Percentiles rank a stretch among this genome's conserved stretches.
These are phyloP conservation scores for Hygrophoropsis aurantiaca DNA, from an alignment of 768 basidiomycete species.

Conservation along the genomic window DNA sequence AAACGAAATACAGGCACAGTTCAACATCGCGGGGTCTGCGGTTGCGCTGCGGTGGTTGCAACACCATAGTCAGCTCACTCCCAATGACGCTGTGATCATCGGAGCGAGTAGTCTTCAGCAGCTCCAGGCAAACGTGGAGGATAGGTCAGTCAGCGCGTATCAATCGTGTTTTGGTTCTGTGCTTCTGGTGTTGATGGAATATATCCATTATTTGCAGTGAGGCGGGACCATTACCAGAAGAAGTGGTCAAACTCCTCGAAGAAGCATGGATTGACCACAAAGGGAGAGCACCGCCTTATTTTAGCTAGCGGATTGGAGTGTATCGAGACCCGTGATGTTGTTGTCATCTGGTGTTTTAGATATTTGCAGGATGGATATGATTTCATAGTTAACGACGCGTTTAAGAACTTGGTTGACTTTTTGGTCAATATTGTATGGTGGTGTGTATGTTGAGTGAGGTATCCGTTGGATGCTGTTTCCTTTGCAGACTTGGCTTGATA, in stretches of 20 bases:
- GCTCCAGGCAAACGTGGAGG: slow-evolving; percentile 26
- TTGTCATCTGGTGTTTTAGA: slow-evolving; percentile 3
- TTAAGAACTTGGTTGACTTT: slow-evolving; percentile 1
- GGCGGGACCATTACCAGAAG: background rate
- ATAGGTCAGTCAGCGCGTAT: background rate
- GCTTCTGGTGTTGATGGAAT: too few relatives aligned
- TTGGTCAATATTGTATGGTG: slow-evolving; percentile 6
- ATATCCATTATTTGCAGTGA: slow-evolving; percentile 1
- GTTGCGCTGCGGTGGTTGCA: slow-evolving; percentile 47
- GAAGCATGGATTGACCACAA: slow-evolving; percentile 2
- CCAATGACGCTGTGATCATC: slow-evolving; percentile 42
- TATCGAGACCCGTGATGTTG: slow-evolving; percentile 6
- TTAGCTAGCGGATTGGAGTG: background rate
- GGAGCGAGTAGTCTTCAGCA: slow-evolving; percentile 43
- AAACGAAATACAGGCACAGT: slow-evolving; percentile 5
- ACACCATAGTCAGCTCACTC: slow-evolving; percentile 42
- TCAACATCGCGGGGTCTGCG: slow-evolving; percentile 40
- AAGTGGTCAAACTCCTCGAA: slow-evolving; percentile 2
- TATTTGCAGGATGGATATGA: background rate
- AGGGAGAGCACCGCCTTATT: background rate
- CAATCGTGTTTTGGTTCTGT: background rate
- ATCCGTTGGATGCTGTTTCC: too few relatives aligned
- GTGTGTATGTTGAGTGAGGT: too few relatives aligned
- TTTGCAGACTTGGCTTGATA: too few relatives aligned
- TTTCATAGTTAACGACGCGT: slow-evolving; percentile 1